Percentiles rank a stretch among this genome's conserved stretches.
phyloP scores from a whole-genome alignment of 495 filamentous ascomycete species.

The Aspergillus sclerotiicarbonarius region DNA sequence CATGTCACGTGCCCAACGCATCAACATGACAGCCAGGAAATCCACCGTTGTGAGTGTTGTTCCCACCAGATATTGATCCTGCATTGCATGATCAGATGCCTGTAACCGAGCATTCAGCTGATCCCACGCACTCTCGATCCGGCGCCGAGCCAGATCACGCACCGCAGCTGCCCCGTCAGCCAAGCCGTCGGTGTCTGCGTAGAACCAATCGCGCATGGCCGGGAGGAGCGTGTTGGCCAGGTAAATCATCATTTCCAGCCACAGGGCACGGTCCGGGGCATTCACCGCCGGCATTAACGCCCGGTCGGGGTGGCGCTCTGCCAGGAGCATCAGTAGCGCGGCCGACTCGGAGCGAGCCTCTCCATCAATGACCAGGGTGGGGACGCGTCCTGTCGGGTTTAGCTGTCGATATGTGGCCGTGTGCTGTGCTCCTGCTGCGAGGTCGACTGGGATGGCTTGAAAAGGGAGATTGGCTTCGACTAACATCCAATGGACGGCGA shows the following conservation, averaged over 20 bases:
- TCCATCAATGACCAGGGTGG: not conserved
- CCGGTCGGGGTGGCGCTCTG: constrained; percentile 1
- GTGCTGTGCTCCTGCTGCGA: not conserved
- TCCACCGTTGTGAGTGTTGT: not conserved
- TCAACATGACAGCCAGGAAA: constrained; percentile 4
- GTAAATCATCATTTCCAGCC: constrained; percentile 1
- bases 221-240: constrained; percentile 3
- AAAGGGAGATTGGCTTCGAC: constrained; percentile 1
- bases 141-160: not conserved
- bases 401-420: not conserved
- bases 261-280: not conserved
- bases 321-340: not conserved
- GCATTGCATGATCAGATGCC: not conserved
- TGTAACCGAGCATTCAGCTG: not conserved
- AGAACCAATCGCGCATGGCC: constrained; percentile 5
- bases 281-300: not conserved
- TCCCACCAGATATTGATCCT: not conserved
- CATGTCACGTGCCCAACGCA: constrained; percentile 2
- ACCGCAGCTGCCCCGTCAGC: constrained; percentile 1
- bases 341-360: not conserved
- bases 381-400: constrained; percentile 1
- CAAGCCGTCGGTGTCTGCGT: not conserved
- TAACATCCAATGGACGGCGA: not conserved
- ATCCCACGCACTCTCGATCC: constrained; percentile 3
- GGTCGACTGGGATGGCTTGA: not conserved